Conservation (phyloP, 148 eudicot species). For the Chenopodium berlandieri region DNA sequence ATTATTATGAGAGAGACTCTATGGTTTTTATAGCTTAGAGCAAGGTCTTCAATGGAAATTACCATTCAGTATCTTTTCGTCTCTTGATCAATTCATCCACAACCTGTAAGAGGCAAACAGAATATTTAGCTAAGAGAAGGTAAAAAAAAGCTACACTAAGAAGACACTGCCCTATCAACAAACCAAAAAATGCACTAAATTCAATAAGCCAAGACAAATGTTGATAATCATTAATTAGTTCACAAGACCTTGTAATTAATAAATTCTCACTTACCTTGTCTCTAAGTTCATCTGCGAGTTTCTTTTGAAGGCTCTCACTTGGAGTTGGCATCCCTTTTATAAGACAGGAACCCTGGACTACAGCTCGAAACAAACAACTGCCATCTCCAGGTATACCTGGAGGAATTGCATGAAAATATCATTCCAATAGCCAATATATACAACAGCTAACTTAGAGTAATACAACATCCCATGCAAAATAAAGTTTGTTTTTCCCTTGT, state of each 20-base stretch:
- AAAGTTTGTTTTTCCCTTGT: not conserved
- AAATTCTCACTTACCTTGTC: conserved; percentile 32
- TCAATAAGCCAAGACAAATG: not conserved
- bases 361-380: conserved; percentile 80
- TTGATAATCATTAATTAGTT: not conserved
- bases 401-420: conserved; percentile 12
- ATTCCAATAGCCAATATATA: not conserved
- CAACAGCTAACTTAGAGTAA: not conserved
- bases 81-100: conserved; percentile 79
- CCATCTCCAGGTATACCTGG: conserved; percentile 88
- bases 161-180: not conserved
- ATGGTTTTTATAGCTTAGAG: conserved; percentile 1
- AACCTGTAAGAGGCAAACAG: conserved; percentile 46
- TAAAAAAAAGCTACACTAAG: not conserved
- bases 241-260: not conserved
- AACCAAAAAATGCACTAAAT: not conserved
- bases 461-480: not conserved
- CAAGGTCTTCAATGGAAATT: conserved; percentile 11
- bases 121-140: not conserved
- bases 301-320: conserved; percentile 53
- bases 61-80: conserved; percentile 79
- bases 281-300: conserved; percentile 84
- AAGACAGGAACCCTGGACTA: conserved; percentile 70
- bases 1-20: not conserved
- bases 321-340: conserved; percentile 65